Conservation (phyloP, 192 early-diverging fungal species). For the Linnemannia zychae region DNA sequence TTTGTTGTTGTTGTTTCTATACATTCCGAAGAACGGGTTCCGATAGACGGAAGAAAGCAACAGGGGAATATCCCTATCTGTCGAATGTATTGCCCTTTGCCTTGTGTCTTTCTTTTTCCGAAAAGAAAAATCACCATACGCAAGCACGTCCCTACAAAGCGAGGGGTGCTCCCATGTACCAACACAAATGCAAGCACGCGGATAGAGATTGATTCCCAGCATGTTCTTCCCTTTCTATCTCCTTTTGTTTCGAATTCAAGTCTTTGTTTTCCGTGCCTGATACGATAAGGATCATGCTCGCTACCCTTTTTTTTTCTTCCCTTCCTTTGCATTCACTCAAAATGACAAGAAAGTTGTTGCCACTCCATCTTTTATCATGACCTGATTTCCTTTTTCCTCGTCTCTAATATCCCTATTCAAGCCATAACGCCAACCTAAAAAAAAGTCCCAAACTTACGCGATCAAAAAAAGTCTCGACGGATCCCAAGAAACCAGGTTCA, state of each 20-base stretch:
- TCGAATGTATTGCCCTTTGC: not conserved
- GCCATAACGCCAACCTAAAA: not conserved
- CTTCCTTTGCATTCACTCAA: too few relatives aligned
- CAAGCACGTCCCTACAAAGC: too few relatives aligned
- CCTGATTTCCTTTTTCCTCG: not conserved
- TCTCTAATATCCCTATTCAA: not conserved
- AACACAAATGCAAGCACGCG: not conserved
- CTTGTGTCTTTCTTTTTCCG: not conserved
- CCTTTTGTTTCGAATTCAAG: not conserved
- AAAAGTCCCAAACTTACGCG: conserved; percentile 34
- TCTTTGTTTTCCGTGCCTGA: not conserved
- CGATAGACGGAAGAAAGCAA: not conserved
- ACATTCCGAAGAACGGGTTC: not conserved
- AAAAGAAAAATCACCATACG: not conserved
- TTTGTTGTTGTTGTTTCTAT: not conserved
- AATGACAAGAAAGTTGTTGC: too few relatives aligned
- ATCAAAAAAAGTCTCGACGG: conserved; percentile 81
- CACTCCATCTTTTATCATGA: too few relatives aligned
- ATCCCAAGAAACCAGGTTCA: conserved; percentile 80
- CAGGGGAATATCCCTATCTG: not conserved
- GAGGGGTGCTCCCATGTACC: too few relatives aligned
- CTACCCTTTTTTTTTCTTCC: not conserved
- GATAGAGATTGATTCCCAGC: not conserved
- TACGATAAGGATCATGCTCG: not conserved
- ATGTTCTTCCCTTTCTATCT: not conserved